A percentile compares a stretch with the other conserved stretches of the same genome.
Evolutionary conservation across 352 stramenopile species (phyloP).

Genomic region (Phytophthora boehmeriae): DNA sequence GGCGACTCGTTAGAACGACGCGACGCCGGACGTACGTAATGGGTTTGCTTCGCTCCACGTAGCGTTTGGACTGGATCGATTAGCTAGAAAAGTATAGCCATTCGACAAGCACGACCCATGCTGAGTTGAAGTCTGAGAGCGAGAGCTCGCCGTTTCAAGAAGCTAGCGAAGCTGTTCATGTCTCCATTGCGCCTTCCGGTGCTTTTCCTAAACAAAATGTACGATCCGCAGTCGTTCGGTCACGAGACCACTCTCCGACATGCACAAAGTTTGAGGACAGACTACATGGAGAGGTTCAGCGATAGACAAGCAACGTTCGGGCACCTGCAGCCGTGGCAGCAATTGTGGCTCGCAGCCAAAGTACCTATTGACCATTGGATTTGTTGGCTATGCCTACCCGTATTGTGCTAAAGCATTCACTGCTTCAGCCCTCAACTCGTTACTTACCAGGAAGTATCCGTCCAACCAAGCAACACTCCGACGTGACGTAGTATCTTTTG

Average conservation of each 20-base stretch:
- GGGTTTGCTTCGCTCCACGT: conserved; percentile 25
- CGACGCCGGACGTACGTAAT: conserved; percentile 21
- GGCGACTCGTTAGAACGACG: conserved; percentile 17
- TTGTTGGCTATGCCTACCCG: background rate
- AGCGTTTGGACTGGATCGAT: conserved; percentile 22
- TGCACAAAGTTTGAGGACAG: conserved; percentile 3
- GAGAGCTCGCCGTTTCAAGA: conserved; percentile 23
- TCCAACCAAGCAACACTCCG: too few species aligned
- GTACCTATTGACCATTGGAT: background rate
- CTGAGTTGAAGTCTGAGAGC: conserved; percentile 3
- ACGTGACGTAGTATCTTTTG: too few species aligned
- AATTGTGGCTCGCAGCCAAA: background rate
- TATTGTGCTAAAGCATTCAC: too few species aligned
- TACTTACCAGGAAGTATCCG: too few species aligned
- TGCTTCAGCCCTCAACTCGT: too few species aligned
- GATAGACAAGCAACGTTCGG: conserved; percentile 1
- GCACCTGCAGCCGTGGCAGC: background rate
- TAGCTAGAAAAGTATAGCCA: conserved; percentile 1
- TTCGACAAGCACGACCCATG: too few species aligned
- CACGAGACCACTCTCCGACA: conserved; percentile 19
- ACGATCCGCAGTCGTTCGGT: background rate
- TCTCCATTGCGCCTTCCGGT: conserved; percentile 17
- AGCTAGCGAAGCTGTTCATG: background rate
- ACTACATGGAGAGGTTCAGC: conserved; percentile 19
- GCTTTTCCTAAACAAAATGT: conserved; percentile 14